Evolutionary conservation across 2,329 filamentous ascomycete genomes (phyloP).

Genomic region (Byssothecium circinans): DNA sequence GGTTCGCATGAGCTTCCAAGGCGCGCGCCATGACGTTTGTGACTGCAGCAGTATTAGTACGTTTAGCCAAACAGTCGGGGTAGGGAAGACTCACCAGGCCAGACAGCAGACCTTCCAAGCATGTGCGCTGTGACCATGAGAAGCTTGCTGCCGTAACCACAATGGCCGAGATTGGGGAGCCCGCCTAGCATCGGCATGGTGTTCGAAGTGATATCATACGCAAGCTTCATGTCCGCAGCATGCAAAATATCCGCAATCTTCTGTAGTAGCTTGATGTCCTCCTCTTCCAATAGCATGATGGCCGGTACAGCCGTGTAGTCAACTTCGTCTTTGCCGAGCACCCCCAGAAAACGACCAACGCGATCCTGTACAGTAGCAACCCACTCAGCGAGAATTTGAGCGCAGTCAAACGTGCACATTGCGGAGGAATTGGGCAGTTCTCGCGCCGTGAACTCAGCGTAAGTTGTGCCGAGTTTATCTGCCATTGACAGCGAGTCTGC

Average conservation of each 20-base stretch:
- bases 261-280: conserved; percentile 80
- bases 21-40: conserved; percentile 70
- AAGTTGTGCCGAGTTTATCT: conserved; percentile 81
- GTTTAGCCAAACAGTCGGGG: neutral
- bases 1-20: conserved; percentile 64
- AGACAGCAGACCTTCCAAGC: conserved; percentile 85
- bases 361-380: conserved; percentile 89
- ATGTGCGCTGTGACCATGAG: conserved; percentile 82
- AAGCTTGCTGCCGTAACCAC: conserved; percentile 82
- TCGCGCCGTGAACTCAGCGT: conserved; percentile 78
- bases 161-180: conserved; percentile 59
- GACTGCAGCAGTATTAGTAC: conserved; percentile 50
- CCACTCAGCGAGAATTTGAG: conserved; percentile 94
- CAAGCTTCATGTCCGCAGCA: conserved; percentile 79
- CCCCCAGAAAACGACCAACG: conserved; percentile 84
- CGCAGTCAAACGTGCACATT: conserved; percentile 91
- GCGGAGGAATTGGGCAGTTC: conserved; percentile 89
- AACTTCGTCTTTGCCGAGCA: conserved; percentile 80
- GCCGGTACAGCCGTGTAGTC: conserved; percentile 80
- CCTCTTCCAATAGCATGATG: conserved; percentile 87
- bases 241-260: conserved; percentile 80
- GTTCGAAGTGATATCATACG: conserved; percentile 53
- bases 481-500: conserved; percentile 89
- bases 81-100: conserved; percentile 71
- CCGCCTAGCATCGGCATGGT: conserved; percentile 54